Percentiles rank a stretch among this genome's conserved stretches.
Conservation (phyloP, 2,329 filamentous ascomycete species). For the Scedosporium boydii region DNA sequence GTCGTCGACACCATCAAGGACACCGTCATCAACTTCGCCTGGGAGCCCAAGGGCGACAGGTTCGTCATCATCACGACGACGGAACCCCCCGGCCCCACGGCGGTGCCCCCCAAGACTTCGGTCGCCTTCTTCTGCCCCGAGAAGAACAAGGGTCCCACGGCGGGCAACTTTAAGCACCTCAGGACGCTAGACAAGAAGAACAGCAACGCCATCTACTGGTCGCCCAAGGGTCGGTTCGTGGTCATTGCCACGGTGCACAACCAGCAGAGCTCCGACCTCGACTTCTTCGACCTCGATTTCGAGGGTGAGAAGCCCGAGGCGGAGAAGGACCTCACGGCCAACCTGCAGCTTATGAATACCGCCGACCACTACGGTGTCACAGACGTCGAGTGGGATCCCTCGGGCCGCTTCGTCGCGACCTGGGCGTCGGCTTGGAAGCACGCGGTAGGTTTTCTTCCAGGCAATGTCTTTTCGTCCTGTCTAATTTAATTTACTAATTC, state of each 20-base stretch:
- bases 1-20: conserved; percentile 97
- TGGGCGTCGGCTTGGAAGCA: conserved; percentile 96
- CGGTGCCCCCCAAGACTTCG: conserved; percentile 84
- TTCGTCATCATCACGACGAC: conserved; percentile 96
- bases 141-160: conserved; percentile 70
- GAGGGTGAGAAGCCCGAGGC: conserved; percentile 91
- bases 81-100: conserved; percentile 67
- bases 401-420: conserved; percentile 85
- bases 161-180: conserved; percentile 94
- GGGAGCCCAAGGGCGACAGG: conserved; percentile 95
- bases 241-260: conserved; percentile 89
- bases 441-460: conserved; percentile 51
- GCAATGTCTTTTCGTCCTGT: no score
- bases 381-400: conserved; percentile 96
- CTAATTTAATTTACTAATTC: conserved; percentile 8
- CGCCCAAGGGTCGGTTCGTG: conserved; percentile 87
- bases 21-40: conserved; percentile 98
- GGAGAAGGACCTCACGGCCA: conserved; percentile 90
- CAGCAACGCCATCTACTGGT: conserved; percentile 99
- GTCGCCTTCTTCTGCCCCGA: conserved; percentile 96
- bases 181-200: conserved; percentile 98
- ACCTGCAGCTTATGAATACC: conserved; percentile 88
- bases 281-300: conserved; percentile 97
- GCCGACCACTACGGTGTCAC: conserved; percentile 96
- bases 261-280: conserved; percentile 86